Evolutionary conservation across 2,329 filamentous ascomycete species (phyloP).

Genomic region (Colletotrichum lini): DNA sequence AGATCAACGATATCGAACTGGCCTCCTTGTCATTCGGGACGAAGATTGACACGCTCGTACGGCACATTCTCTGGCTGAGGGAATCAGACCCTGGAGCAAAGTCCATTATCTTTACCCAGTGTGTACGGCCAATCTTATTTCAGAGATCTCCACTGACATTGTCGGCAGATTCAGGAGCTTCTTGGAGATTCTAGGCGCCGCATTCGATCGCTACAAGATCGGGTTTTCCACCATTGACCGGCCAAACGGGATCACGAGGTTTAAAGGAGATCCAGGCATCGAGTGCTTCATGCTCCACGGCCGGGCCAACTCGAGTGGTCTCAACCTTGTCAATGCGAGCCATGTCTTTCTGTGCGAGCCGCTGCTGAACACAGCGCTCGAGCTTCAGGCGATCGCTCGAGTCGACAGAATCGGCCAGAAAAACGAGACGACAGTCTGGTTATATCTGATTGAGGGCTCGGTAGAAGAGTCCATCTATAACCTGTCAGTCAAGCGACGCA

Average conservation of each 20-base stretch:
- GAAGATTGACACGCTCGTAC: slow-evolving; percentile 87
- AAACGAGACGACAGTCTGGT: slow-evolving; percentile 91
- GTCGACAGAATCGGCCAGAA: slow-evolving; percentile 95
- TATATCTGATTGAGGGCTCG: slow-evolving; percentile 91
- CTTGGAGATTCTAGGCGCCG: slow-evolving; percentile 78
- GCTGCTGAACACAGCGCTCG: slow-evolving; percentile 91
- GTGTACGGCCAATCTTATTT: slow-evolving; percentile 36
- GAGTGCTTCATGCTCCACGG: slow-evolving; percentile 94
- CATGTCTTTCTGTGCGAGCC: slow-evolving; percentile 97
- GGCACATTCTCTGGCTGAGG: slow-evolving; percentile 89
- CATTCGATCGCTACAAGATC: slow-evolving; percentile 81
- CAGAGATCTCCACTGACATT: slow-evolving; percentile 33
- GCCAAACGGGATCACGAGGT: slow-evolving; percentile 78
- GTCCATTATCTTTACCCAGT: slow-evolving; percentile 93
- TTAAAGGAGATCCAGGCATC: slow-evolving; percentile 79
- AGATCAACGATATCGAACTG: slow-evolving; percentile 88
- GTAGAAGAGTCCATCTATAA: slow-evolving; percentile 95
- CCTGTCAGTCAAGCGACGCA: slow-evolving; percentile 82
- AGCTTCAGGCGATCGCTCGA: slow-evolving; percentile 93
- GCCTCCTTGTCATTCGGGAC: slow-evolving; percentile 83
- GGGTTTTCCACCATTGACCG: slow-evolving; percentile 79
- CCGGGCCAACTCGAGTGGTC: slow-evolving; percentile 86
- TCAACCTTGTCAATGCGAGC: slow-evolving; percentile 93
- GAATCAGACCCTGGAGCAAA: slow-evolving; percentile 89
- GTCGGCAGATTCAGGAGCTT: slow-evolving; percentile 77